Evolutionary conservation across 2,329 filamentous ascomycete species (phyloP), one percentile per base, ranked within the genome.

Genomic region (Monilinia fructicola): DNA sequence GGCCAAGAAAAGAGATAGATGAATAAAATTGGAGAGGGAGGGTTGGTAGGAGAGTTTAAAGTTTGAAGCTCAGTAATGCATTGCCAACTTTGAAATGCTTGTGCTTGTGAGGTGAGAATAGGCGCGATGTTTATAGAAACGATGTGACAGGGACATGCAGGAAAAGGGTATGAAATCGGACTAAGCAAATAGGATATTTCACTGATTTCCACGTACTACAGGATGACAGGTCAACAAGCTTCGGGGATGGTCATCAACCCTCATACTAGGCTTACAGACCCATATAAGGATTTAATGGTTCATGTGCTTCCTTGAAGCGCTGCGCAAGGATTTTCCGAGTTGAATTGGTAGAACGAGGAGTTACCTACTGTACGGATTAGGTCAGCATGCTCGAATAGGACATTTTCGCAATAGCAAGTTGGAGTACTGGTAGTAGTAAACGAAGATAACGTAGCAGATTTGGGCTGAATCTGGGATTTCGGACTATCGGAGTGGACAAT

Each of bases 101-200:
- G 12, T 62, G 46, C 28, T 38, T 38, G 35, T 53, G 11, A 52
- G 38, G 16, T 60, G 23, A 46, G 35, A 52, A 65, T 66, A 66
- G 23, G 64, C 64, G 64, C 64, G 54, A 62, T 66, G 64, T 66
- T 62, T 62, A 66, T 62, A 54, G 28, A 48, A 58, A 35, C 18
- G 63, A 52, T 60, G 63, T 65, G 63, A 65, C 28, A 28, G 42
- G 38, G 50, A 54, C 26, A 46, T 64, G 50, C 61, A 56, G 38
- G 38, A 40, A 40, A 40, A 40, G 38, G 38, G 61, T 59, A 42
- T 26, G n/a, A 12, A 42, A 35, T 38, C 16, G 61, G 26, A 64
- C 31, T n/a, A 55, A 12, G 50, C n/a, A 42, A 54, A 44, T 35
- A 23, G 35, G 23, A 56, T 16, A 48, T n/a, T 56, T 46, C 28